Evolutionary conservation across 345 rosid species (phyloP).

Genomic region (Viola odorata): DNA sequence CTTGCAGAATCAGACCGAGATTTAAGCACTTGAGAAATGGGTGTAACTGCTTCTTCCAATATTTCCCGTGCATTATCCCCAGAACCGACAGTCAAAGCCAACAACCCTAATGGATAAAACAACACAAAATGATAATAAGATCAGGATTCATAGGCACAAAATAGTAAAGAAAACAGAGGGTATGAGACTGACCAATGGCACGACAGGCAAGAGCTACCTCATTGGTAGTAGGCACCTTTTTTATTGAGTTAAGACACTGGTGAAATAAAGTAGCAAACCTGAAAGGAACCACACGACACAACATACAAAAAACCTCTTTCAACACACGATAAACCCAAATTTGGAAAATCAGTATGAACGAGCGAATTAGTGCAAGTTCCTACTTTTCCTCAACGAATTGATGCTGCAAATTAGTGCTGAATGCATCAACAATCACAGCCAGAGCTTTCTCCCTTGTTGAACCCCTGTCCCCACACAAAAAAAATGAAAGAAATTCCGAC

Average conservation of each 20-base stretch:
- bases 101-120: constrained; percentile 47
- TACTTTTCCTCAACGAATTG: constrained; percentile 81
- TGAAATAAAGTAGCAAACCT: constrained; percentile 86
- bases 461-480: constrained; percentile 43
- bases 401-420: constrained; percentile 58
- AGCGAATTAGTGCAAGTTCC: constrained; percentile 7
- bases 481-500: not conserved
- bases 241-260: constrained; percentile 57
- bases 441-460: constrained; percentile 84
- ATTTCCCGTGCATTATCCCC: constrained; percentile 60
- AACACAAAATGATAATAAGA: not conserved
- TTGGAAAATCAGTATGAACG: not conserved
- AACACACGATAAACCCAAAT: not conserved
- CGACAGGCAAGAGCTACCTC: constrained; percentile 72
- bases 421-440: constrained; percentile 59
- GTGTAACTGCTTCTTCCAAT: constrained; percentile 54
- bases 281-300: constrained; percentile 7
- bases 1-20: constrained; percentile 47
- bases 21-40: constrained; percentile 67
- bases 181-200: constrained; percentile 49
- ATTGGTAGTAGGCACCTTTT: constrained; percentile 55
- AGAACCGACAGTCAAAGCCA: constrained; percentile 73
- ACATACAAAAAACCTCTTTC: not conserved
- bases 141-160: not conserved
- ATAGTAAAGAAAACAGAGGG: not conserved